Percentiles rank a stretch among this genome's conserved stretches.
Conservation (phyloP, 2,329 filamentous ascomycete genomes). For the Colletotrichum gloeosporioides region DNA sequence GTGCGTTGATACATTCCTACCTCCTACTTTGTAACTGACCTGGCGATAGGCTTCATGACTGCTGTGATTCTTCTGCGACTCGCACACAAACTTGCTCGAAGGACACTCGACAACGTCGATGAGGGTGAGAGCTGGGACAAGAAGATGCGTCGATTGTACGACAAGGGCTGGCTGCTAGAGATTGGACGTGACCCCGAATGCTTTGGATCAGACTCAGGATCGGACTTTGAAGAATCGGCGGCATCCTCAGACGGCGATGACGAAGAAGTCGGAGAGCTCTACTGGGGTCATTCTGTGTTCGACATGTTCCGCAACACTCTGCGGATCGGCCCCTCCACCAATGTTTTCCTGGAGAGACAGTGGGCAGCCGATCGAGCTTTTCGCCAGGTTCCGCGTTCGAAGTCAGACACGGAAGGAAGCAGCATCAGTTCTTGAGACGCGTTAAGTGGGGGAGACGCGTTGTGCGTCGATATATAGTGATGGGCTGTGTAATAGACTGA, state of each 20-base stretch:
- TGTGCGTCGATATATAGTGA: background rate
- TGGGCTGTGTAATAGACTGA: background rate
- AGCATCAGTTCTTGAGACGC: background rate
- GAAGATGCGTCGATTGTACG: background rate
- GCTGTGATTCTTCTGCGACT: background rate
- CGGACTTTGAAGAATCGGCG: background rate
- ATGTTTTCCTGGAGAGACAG: background rate
- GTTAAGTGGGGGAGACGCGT: background rate
- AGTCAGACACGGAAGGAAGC: background rate
- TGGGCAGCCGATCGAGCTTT: background rate
- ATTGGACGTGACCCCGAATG: background rate
- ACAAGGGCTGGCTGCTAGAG: background rate
- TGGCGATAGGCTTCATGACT: constrained; percentile 7
- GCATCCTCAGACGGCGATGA: background rate
- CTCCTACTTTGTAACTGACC: background rate
- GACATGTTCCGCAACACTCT: background rate
- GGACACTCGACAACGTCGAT: too few species aligned
- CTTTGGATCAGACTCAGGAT: background rate
- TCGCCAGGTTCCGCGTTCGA: background rate
- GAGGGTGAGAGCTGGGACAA: background rate
- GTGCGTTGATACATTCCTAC: background rate
- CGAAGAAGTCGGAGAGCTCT: background rate
- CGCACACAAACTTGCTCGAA: background rate
- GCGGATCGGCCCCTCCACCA: background rate
- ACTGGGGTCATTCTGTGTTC: background rate